Evolutionary conservation across 202 grass and related monocot species (phyloP), one percentile per base, ranked within the genome.

Genomic region (Dendrocalamus latiflorus): DNA sequence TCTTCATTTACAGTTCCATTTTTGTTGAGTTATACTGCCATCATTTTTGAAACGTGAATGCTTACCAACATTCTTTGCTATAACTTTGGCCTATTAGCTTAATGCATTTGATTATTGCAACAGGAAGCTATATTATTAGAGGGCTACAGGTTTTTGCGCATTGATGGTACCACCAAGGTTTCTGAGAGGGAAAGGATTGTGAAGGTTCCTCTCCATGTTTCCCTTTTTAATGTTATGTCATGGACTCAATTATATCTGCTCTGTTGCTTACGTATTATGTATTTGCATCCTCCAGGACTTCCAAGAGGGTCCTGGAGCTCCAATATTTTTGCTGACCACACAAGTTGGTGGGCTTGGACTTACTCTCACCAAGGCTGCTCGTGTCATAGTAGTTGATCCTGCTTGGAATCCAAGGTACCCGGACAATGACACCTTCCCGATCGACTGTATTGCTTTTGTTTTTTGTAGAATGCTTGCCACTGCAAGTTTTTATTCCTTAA

Each of bases 341-440:
- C 96, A 93, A 92, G 96, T 98, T 89, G 96, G 96, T 59, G 96
- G 93, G 42, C 91, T 98, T 90, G 96, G 96, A 77, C 93, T 98
- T 60, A 95, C 96, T 42, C 91, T 98, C 33, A 98, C 93, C 30
- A 95, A 87, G 78, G 96, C 96, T 33, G 74, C 89, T 86, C 96
- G 93, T 56, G 96, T 98, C 57, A 98, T 98, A 70, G 93, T 98
- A n/a, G 93, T 93, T 70, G 96, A 98, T 86, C 96, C 96, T 72
- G 96, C 96, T 77, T 98, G 96, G 93, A 98, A 98, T 83, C 96
- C 96, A 80, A 98, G 96, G 96, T 95, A 75, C 30, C 18, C 26
- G 20, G 72, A 78, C 30, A 74, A 30, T 77, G 5, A 9, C 39
- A 42, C 50, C 12, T 12, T 63, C 34, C 5, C 65, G 25, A 68